Evolutionary conservation across 176 grass and related monocot genomes (phyloP).

Genomic region (Aegilops longissima): DNA sequence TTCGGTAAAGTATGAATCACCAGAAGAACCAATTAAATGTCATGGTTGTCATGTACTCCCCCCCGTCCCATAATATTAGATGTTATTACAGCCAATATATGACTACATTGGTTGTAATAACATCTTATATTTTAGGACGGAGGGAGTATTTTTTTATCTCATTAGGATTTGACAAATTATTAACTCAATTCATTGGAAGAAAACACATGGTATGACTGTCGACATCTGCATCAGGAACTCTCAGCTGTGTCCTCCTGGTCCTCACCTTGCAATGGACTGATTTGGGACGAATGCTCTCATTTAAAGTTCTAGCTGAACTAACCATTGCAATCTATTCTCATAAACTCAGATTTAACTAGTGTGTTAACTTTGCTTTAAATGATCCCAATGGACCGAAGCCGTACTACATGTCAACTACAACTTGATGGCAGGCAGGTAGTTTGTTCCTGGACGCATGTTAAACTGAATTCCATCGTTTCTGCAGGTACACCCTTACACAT

Average conservation of each 20-base stretch:
- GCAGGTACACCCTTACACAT: conserved; percentile 93
- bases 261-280: background rate
- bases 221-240: conserved; percentile 1
- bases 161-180: background rate
- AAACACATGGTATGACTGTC: background rate
- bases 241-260: background rate
- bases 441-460: background rate
- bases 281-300: background rate
- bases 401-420: background rate
- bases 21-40: background rate
- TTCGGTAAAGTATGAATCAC: background rate
- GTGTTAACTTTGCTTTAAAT: background rate
- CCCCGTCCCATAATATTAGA: no score
- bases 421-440: conserved; percentile 2
- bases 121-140: no score
- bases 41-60: background rate
- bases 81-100: no score
- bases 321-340: background rate
- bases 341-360: background rate
- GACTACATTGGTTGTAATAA: no score
- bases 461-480: conserved; percentile 17
- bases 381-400: background rate
- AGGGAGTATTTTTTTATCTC: background rate
- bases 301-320: background rate
- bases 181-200: conserved; percentile 4